phyloP scores from a whole-genome alignment of 2,329 filamentous ascomycete genomes.

The Fusarium luffae region DNA sequence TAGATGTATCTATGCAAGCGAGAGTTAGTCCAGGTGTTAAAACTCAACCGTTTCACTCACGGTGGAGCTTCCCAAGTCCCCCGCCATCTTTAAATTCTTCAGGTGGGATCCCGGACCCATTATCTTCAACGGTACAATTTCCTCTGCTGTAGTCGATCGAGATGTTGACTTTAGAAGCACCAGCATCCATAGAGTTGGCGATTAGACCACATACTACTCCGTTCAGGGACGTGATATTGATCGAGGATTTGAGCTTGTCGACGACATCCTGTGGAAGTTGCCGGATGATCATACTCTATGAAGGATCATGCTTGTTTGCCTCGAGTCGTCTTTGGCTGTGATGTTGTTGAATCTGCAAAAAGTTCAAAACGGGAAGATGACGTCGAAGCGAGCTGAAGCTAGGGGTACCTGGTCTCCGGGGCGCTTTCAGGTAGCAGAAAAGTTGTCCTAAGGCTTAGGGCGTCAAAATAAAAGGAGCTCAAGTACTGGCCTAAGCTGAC shows the following conservation, averaged over 20 bases:
- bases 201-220: slow-evolving; percentile 77
- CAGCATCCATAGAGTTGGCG: slow-evolving; percentile 87
- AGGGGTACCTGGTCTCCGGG: slow-evolving; percentile 16
- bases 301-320: slow-evolving; percentile 33
- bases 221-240: slow-evolving; percentile 79
- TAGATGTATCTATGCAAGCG: slow-evolving; percentile 77
- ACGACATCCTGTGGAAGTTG: slow-evolving; percentile 76
- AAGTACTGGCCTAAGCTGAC: background rate
- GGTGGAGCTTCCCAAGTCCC: slow-evolving; percentile 77
- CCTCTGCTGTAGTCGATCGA: slow-evolving; percentile 80
- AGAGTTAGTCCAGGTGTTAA: slow-evolving; percentile 13
- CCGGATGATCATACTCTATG: slow-evolving; percentile 68
- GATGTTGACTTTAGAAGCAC: slow-evolving; percentile 74
- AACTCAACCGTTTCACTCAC: slow-evolving; percentile 60
- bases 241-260: slow-evolving; percentile 86
- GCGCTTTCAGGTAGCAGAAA: background rate
- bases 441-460: background rate
- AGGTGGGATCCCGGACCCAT: slow-evolving; percentile 81
- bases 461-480: background rate
- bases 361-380: slow-evolving; percentile 19
- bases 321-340: background rate
- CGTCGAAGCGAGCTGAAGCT: slow-evolving; percentile 34
- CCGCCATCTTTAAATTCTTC: slow-evolving; percentile 77
- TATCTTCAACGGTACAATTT: slow-evolving; percentile 82
- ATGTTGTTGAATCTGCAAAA: slow-evolving; percentile 20